A percentile compares a stretch with the other conserved stretches of the same genome.
These are phyloP conservation scores for Suillus lakei DNA, from an alignment of 768 basidiomycete genomes.

Conservation along the genomic window DNA sequence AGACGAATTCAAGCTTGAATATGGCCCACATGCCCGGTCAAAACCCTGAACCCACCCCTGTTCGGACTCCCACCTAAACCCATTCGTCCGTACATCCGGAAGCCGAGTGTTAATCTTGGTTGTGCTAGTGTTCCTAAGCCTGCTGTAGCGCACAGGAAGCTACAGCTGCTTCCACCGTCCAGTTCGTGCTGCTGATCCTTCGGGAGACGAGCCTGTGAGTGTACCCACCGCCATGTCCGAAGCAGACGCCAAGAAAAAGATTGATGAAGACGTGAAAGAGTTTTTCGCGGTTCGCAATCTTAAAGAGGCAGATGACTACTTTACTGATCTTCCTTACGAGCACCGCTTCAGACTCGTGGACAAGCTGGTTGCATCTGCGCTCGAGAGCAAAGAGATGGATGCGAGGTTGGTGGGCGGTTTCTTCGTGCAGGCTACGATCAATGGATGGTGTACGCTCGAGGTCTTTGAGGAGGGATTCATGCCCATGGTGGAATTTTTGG, in stretches of 20 bases:
- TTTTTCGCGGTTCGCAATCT: conserved; percentile 85
- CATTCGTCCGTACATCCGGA: conserved; percentile 53
- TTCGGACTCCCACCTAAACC: conserved; percentile 58
- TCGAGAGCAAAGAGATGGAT: conserved; percentile 84
- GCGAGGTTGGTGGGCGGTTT: conserved; percentile 79
- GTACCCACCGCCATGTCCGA: too few species aligned
- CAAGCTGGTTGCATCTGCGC: conserved; percentile 70
- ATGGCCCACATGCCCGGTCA: conserved; percentile 88
- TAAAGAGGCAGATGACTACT: conserved; percentile 89
- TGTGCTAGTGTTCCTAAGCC: conserved; percentile 51
- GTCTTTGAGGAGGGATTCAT: conserved; percentile 78
- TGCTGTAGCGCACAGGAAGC: conserved; percentile 46
- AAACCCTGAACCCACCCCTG: conserved; percentile 57
- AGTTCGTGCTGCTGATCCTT: conserved; percentile 58
- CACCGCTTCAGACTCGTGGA: conserved; percentile 73
- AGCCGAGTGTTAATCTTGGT: conserved; percentile 55
- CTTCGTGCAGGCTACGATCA: conserved; percentile 65
- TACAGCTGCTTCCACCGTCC: conserved; percentile 81
- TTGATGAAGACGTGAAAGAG: conserved; percentile 84
- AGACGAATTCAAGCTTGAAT: conserved; percentile 77
- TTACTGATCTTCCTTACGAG: conserved; percentile 68
- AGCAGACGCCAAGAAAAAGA: conserved; percentile 72
- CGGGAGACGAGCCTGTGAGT: conserved; percentile 56
- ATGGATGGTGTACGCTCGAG: conserved; percentile 59
- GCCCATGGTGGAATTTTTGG: conserved; percentile 75